Base-by-base conservation (phyloP, 1,284 basidiomycete species). In the Fomitopsis palustris region DNA sequence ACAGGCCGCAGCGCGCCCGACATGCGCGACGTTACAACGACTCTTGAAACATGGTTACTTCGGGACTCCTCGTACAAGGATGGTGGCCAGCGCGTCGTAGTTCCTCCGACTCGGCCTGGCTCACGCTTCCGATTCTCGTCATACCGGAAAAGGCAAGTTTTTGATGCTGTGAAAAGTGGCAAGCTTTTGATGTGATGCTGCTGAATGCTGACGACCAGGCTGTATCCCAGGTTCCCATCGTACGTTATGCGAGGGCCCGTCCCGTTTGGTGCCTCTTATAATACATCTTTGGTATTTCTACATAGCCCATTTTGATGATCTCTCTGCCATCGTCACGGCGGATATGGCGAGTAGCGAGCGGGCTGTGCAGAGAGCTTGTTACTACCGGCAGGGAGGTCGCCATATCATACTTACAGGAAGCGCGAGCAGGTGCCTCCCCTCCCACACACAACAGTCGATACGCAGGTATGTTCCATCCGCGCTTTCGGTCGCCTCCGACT, bases 371-470 rank as follows among this genome's bases (percentile, higher is more conserved):
- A 53, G 47, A 41, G 41, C 31, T 43, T 57, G 47, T 57, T 45
- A n/a, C 38, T 42, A 31, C 33, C 41, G 41, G 37, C 49, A 43
- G 21, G 37, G 23, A 17, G 41, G 29, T 61, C 54, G 64, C 61
- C 67, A 68, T 52, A 52, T 66, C 65, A 68, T 61, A 54, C 54
- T 64, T 29, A 23, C 38, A 29, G 35, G 25, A 66, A 29, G 25
- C 45, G 45, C 25, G 45, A 29, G 25, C 12, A 65, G 63, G 61
- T 58, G 58, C 59, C 57, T 63, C 61, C 65, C 54, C 65, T 68
- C 67, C 65, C 67, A 66, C 67, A 29, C 65, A 63, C 63, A 54
- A 62, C 65, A 61, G 14, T 57, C 54, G 29, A 19, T 52, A 42
- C 52, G 55, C 55, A 53, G 54, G 27, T 53, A 23, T 37, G 45